These are phyloP conservation scores for Penicillium egyptiacum DNA, from an alignment of 495 filamentous ascomycete genomes.

Conservation along the genomic window DNA sequence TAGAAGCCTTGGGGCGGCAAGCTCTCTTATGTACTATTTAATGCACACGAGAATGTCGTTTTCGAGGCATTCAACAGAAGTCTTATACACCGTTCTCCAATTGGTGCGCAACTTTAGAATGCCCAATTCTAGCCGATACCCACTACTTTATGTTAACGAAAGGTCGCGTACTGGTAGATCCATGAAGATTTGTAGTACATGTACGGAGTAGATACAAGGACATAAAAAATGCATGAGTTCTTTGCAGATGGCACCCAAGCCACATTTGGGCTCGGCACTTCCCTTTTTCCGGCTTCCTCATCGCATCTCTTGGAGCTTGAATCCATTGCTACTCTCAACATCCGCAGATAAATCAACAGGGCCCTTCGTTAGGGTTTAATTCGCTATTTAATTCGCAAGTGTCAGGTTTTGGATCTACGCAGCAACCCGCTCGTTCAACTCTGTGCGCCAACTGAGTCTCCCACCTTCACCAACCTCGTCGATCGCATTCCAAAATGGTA, in stretches of 20 bases:
- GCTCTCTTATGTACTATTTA: slow-evolving; percentile 23
- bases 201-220: not conserved
- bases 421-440: slow-evolving; percentile 7
- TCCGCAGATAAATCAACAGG: slow-evolving; percentile 16
- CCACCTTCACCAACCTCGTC: slow-evolving; percentile 22
- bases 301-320: slow-evolving; percentile 36
- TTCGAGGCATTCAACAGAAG: not conserved
- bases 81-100: not conserved
- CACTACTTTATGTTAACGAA: not conserved
- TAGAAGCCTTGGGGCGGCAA: slow-evolving; percentile 14
- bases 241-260: not conserved
- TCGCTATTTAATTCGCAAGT: not conserved
- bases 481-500: slow-evolving; percentile 31
- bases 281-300: slow-evolving; percentile 36
- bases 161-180: not conserved
- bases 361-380: not conserved
- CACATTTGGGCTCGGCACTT: slow-evolving; percentile 27
- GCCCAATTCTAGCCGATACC: not conserved
- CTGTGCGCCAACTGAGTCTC: slow-evolving; percentile 13
- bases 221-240: not conserved
- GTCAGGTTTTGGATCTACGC: not conserved
- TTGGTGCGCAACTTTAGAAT: not conserved
- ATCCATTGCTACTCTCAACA: slow-evolving; percentile 21
- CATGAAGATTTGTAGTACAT: not conserved
- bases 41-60: slow-evolving; percentile 9